These are phyloP conservation scores for Neofusicoccum sp. DNA, from an alignment of 2,329 filamentous ascomycete genomes.

Conservation along the genomic window DNA sequence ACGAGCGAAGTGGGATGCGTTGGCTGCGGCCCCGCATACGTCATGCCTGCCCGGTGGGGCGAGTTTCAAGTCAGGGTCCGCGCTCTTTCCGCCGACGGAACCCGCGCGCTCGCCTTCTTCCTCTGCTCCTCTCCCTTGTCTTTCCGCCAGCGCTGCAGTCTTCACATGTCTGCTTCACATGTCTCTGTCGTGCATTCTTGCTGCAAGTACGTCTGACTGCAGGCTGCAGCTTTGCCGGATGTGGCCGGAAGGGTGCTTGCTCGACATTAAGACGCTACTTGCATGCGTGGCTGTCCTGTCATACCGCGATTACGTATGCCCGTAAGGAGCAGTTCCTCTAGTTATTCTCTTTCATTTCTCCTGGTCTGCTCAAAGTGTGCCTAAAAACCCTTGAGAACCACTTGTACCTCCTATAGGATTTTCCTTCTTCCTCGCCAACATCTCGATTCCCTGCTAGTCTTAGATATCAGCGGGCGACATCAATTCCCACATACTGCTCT, in stretches of 20 bases:
- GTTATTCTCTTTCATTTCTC: too few species aligned
- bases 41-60: slow-evolving; percentile 1
- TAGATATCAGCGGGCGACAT: too few species aligned
- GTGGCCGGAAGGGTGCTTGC: not conserved
- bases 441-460: too few species aligned
- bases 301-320: too few species aligned
- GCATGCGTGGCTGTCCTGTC: not conserved
- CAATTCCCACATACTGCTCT: too few species aligned
- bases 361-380: too few species aligned
- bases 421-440: too few species aligned
- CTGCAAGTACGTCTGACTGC: not conserved
- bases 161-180: not conserved
- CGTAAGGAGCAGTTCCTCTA: too few species aligned
- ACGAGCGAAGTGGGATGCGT: not conserved
- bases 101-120: not conserved
- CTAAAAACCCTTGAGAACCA: too few species aligned
- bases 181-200: not conserved
- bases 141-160: not conserved
- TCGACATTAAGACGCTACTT: not conserved
- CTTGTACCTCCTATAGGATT: too few species aligned
- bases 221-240: not conserved
- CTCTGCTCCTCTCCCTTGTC: not conserved
- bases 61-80: not conserved
- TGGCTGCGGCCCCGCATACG: slow-evolving; percentile 8
- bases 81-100: slow-evolving; percentile 1